A percentile compares a stretch with the other conserved stretches of the same genome.
phyloP scores from a whole-genome alignment of 1,284 basidiomycete species.

The Puccinia sorghi region DNA sequence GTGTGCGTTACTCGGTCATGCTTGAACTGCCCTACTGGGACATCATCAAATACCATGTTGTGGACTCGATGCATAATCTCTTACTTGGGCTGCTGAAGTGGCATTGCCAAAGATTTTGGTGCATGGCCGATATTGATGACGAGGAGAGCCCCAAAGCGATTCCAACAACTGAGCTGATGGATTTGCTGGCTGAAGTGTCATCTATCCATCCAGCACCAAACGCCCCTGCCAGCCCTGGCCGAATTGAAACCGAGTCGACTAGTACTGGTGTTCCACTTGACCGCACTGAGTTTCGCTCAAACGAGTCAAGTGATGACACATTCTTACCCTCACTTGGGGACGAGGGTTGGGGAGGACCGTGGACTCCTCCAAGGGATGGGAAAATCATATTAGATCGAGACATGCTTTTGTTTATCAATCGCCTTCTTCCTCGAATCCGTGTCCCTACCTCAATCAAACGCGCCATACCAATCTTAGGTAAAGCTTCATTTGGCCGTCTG shows the following conservation, averaged over 20 bases:
- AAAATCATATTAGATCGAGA: constrained; percentile 39
- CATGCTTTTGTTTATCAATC: constrained; percentile 5
- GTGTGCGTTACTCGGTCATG: constrained; percentile 41
- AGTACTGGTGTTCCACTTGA: background rate
- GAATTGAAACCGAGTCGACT: no score
- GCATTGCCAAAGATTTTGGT: background rate
- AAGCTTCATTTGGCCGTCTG: constrained; percentile 29
- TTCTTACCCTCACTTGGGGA: constrained; percentile 14
- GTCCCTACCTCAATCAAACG: constrained; percentile 34
- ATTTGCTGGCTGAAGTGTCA: no score
- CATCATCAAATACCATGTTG: constrained; percentile 12
- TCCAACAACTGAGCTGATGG: background rate
- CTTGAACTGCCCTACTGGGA: constrained; percentile 39
- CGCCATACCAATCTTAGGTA: constrained; percentile 34
- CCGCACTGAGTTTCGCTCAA: constrained; percentile 1
- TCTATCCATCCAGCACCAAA: no score
- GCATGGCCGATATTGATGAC: background rate
- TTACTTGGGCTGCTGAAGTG: background rate
- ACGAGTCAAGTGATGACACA: constrained; percentile 17
- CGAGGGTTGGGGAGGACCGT: constrained; percentile 16
- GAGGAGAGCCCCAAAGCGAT: background rate
- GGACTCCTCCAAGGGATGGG: constrained; percentile 15
- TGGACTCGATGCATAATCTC: constrained; percentile 24
- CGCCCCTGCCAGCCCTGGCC: no score
- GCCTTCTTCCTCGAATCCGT: background rate